Conservation (phyloP, 768 basidiomycete genomes). For the Kwoniella dejecticola region DNA sequence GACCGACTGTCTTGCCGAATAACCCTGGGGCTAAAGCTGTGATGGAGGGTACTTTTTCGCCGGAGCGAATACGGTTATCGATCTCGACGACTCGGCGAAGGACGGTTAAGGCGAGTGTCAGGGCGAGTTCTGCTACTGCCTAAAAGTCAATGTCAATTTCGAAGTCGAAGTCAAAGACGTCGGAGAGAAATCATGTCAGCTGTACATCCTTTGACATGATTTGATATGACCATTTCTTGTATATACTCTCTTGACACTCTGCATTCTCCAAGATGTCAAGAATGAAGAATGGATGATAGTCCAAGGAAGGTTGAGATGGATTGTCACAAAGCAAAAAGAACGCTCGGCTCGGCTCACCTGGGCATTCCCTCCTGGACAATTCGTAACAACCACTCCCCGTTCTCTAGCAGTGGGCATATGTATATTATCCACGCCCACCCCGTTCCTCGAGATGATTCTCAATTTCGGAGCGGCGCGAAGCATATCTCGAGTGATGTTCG, state of each 20-base stretch:
- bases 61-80: slow-evolving; percentile 33
- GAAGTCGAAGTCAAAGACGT: slow-evolving; percentile 12
- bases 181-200: not conserved
- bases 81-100: slow-evolving; percentile 44
- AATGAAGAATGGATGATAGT: too few species aligned
- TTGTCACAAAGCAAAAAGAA: too few species aligned
- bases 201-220: not conserved
- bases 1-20: slow-evolving; percentile 51
- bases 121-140: slow-evolving; percentile 44
- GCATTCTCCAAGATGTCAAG: too few species aligned
- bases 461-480: slow-evolving; percentile 29
- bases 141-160: slow-evolving; percentile 8
- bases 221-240: too few species aligned
- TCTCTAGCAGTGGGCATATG: slow-evolving; percentile 35
- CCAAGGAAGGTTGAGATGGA: too few species aligned
- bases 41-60: slow-evolving; percentile 41
- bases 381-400: slow-evolving; percentile 42
- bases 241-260: too few species aligned
- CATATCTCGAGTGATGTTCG: slow-evolving; percentile 20
- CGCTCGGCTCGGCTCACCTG: too few species aligned
- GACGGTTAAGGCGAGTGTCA: slow-evolving; percentile 37
- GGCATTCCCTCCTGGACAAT: slow-evolving; percentile 48
- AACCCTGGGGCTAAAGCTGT: slow-evolving; percentile 41
- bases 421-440: slow-evolving; percentile 45
- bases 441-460: slow-evolving; percentile 40